Evolutionary conservation across 73 alveolate genomes (phyloP).

Genomic region (Uronychia setigera): DNA sequence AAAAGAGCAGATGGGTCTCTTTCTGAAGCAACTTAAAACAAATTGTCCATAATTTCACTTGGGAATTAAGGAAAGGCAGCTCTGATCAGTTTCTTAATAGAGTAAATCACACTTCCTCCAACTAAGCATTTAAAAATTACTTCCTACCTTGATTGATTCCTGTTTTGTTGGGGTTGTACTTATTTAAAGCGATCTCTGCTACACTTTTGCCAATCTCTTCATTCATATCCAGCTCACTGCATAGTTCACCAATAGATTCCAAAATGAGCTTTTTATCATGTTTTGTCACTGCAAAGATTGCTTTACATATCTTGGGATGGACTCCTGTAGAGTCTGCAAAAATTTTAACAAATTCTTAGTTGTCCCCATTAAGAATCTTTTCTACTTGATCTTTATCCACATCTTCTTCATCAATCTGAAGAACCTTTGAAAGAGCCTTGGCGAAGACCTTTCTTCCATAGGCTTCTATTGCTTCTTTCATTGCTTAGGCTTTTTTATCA

Average conservation of each 20-base stretch:
- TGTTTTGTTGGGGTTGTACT: constrained; percentile 10
- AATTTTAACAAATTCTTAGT: neutral
- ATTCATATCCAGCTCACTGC: neutral
- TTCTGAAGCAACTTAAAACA: constrained; percentile 22
- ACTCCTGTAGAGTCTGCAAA: neutral
- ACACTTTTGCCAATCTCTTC: constrained; percentile 1
- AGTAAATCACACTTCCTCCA: neutral
- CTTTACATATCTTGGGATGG: neutral
- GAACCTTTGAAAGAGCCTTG: neutral
- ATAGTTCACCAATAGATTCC: neutral
- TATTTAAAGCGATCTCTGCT: constrained; percentile 12
- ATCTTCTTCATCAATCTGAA: neutral
- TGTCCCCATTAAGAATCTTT: neutral
- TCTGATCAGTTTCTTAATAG: constrained; percentile 16
- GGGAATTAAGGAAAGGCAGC: constrained; percentile 18
- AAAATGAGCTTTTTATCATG: neutral
- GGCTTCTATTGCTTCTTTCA: neutral
- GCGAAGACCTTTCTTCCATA: neutral
- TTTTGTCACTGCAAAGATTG: neutral
- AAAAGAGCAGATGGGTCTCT: constrained; percentile 19
- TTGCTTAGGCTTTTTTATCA: neutral
- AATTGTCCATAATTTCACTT: constrained; percentile 15
- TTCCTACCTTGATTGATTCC: constrained; percentile 19
- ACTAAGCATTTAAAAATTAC: neutral
- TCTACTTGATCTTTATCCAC: neutral